phyloP scores from a whole-genome alignment of 345 rosid species.

The Gossypium rotundifolium region DNA sequence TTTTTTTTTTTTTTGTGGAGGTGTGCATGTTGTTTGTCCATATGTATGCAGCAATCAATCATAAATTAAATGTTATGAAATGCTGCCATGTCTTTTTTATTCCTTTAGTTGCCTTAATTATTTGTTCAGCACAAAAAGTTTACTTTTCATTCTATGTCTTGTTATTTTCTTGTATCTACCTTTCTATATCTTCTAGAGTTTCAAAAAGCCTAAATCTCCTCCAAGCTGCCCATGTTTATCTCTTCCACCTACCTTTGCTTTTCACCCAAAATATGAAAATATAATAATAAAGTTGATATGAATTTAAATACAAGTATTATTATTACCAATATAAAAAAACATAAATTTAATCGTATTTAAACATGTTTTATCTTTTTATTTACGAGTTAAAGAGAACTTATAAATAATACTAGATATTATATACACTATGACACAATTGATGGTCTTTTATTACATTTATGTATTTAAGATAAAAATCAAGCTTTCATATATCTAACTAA shows the following conservation, averaged over 20 bases:
- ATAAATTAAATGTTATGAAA: too few relatives aligned
- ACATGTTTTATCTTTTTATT: too few relatives aligned
- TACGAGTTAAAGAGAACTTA: too few relatives aligned
- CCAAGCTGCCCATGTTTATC: neutral
- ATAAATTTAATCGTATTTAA: too few relatives aligned
- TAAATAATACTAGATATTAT: too few relatives aligned
- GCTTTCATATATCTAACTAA: neutral
- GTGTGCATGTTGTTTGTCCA: too few relatives aligned
- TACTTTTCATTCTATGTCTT: neutral
- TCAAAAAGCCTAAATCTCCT: neutral
- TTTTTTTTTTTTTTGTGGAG: too few relatives aligned
- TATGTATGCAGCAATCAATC: too few relatives aligned
- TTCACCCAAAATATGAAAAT: neutral
- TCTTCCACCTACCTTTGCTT: neutral
- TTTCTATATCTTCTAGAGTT: neutral
- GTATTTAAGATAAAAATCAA: neutral
- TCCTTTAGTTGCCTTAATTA: neutral
- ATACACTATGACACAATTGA: too few relatives aligned
- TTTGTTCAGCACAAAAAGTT: neutral
- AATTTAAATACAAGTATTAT: too few relatives aligned
- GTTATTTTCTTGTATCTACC: neutral
- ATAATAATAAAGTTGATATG: too few relatives aligned
- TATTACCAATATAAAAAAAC: accelerated
- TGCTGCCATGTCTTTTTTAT: neutral
- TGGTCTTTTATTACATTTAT: too few relatives aligned